Evolutionary conservation across 495 filamentous ascomycete genomes (phyloP), one percentile per base, ranked within the genome.

Genomic region (Filosporella fistucella): DNA sequence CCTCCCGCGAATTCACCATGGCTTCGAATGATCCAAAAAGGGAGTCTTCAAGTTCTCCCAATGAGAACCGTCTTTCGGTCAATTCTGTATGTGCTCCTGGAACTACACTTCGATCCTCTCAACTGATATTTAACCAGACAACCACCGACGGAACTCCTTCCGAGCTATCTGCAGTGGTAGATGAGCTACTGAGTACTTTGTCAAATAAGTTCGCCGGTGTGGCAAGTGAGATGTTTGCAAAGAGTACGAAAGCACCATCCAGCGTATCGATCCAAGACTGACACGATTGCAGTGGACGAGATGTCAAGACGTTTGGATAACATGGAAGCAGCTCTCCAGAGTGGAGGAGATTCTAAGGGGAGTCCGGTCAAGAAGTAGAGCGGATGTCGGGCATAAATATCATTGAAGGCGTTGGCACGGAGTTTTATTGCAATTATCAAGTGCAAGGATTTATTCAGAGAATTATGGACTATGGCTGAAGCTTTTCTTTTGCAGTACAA

Each of bases 241-340:
- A 96, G 64, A 85, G 90, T 95, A 68, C 37, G 82, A 17, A 12
- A 26, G 4, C 22, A 17, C 9, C 8, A 5, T 30, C 12, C 9
- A 9, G 16, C 23, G 8, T 7, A 4, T 3, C 23, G 2, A 13
- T 20, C 39, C 3, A 28, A 14, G 28, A 21, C 22, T 34, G 14
- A 39, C 41, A 20, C 13, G 3, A 1, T 21, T 29, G 24, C 52
- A 96, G 90, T 97, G 82, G 91, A 97, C 57, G 93, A 96, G 45
- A 96, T 97, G 91, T 84, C 88, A 11, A 75, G 84, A 49, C 84
- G 91, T 14, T 67, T 97, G 4, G 91, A 97, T 61, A 87, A 84
- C 40, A 77, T 97, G 26, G 91, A 97, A 64, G 74, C 85, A 33
- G 82, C 84, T 14, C 66, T 91, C 25, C 71, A 77, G 55, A 20